These are phyloP conservation scores for Tuber brumale DNA, from an alignment of 495 filamentous ascomycete genomes.

Conservation along the genomic window DNA sequence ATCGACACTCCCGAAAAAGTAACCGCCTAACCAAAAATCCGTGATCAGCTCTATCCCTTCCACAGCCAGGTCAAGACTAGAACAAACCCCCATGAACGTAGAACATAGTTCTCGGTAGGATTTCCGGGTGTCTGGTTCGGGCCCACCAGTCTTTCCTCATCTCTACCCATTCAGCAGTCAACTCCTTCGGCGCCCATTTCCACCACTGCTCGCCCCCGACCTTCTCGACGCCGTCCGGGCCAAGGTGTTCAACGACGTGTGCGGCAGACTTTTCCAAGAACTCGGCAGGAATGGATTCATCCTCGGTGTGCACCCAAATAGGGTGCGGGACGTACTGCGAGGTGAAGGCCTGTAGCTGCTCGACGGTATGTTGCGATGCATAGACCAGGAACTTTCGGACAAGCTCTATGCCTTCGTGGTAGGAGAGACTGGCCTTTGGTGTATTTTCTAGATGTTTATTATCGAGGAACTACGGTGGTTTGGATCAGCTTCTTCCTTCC, in stretches of 20 bases:
- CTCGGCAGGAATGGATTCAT: slow-evolving; percentile 60
- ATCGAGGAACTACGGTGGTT: slow-evolving; percentile 62
- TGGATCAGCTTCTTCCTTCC: slow-evolving; percentile 14
- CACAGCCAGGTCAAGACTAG: not conserved
- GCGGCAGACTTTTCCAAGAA: slow-evolving; percentile 57
- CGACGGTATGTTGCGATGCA: slow-evolving; percentile 78
- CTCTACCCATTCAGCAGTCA: slow-evolving; percentile 83
- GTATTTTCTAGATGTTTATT: slow-evolving; percentile 66
- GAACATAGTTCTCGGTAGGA: slow-evolving; percentile 72
- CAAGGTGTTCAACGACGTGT: slow-evolving; percentile 62
- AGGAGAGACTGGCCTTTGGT: slow-evolving; percentile 79
- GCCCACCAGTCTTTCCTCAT: slow-evolving; percentile 76
- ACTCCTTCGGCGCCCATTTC: slow-evolving; percentile 64
- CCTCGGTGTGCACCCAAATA: slow-evolving; percentile 74
- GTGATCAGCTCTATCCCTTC: slow-evolving; percentile 4
- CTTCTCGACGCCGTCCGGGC: slow-evolving; percentile 61
- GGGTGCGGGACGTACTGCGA: slow-evolving; percentile 82
- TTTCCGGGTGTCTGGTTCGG: slow-evolving; percentile 53
- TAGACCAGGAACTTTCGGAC: slow-evolving; percentile 76
- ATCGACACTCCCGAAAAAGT: slow-evolving; percentile 86
- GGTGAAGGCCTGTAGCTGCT: slow-evolving; percentile 87
- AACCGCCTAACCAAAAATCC: slow-evolving; percentile 49
- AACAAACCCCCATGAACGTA: slow-evolving; percentile 75
- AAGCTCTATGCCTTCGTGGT: slow-evolving; percentile 86
- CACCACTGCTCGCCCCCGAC: slow-evolving; percentile 86